phyloP scores from a whole-genome alignment of 2,329 filamentous ascomycete genomes.

The Aureobasidium sp. region DNA sequence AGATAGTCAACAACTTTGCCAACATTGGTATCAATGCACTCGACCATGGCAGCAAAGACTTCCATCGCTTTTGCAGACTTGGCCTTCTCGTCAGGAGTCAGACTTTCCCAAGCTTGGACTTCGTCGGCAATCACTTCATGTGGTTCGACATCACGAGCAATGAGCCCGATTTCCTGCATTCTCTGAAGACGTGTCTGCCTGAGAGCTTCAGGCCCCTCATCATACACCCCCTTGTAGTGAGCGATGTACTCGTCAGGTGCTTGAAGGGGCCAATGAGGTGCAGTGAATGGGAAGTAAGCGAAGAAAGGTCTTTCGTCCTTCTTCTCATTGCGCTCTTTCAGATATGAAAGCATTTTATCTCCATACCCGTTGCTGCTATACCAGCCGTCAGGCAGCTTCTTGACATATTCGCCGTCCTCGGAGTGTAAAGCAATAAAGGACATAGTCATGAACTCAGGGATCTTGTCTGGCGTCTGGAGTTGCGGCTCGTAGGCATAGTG shows the following conservation, averaged over 20 bases:
- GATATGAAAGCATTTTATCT: conserved; percentile 34
- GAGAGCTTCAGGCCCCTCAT: conserved; percentile 53
- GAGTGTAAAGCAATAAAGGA: conserved; percentile 34
- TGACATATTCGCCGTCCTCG: conserved; percentile 36
- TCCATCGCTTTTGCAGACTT: conserved; percentile 53
- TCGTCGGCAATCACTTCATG: conserved; percentile 47
- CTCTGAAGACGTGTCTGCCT: conserved; percentile 46
- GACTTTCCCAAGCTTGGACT: conserved; percentile 42
- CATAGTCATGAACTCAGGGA: conserved; percentile 38
- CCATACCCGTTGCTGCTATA: conserved; percentile 36
- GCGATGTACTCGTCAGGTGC: conserved; percentile 49
- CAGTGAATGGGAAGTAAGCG: conserved; percentile 54
- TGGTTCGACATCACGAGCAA: conserved; percentile 44
- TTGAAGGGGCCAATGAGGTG: conserved; percentile 58
- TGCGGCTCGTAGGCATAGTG: conserved; percentile 50
- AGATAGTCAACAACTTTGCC: conserved; percentile 54
- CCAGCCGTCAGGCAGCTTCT: conserved; percentile 33
- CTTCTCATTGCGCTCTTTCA: conserved; percentile 31
- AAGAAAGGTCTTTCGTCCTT: conserved; percentile 48
- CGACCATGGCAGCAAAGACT: conserved; percentile 58
- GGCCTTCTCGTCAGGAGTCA: conserved; percentile 41
- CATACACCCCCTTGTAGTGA: conserved; percentile 54
- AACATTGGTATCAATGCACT: conserved; percentile 54
- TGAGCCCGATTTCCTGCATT: conserved; percentile 52
- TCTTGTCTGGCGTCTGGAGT: conserved; percentile 30